phyloP scores from a whole-genome alignment of 139 green algal species.

The Gonium pectorale region DNA sequence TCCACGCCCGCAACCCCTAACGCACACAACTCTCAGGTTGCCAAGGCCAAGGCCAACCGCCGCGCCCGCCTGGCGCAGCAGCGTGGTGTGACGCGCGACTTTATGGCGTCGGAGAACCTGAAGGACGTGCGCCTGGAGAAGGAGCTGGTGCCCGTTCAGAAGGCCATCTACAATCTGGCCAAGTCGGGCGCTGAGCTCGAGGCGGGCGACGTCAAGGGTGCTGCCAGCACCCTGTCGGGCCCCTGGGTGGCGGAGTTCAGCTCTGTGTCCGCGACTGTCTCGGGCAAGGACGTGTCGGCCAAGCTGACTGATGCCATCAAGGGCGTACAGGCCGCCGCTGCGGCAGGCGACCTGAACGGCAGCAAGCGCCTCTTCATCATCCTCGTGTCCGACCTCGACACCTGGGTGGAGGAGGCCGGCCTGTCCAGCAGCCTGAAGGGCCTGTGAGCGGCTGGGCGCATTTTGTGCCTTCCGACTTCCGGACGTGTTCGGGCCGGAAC shows the following conservation, averaged over 20 bases:
- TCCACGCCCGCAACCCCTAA: too few relatives aligned
- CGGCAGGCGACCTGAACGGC: slow-evolving; percentile 41
- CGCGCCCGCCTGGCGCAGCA: slow-evolving; percentile 46
- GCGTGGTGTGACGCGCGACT: slow-evolving; percentile 29
- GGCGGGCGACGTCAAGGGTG: slow-evolving; percentile 60
- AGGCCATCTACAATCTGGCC: slow-evolving; percentile 70
- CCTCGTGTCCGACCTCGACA: slow-evolving; percentile 55
- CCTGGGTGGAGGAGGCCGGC: slow-evolving; percentile 55
- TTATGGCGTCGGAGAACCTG: slow-evolving; percentile 44
- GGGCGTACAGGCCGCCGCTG: slow-evolving; percentile 41
- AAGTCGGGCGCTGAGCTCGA: slow-evolving; percentile 66
- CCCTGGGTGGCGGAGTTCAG: slow-evolving; percentile 69
- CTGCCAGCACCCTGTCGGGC: slow-evolving; percentile 59
- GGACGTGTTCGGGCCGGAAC: too few relatives aligned
- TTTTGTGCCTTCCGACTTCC: too few relatives aligned
- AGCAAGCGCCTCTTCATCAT: slow-evolving; percentile 69
- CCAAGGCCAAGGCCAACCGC: slow-evolving; percentile 81
- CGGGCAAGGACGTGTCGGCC: slow-evolving; percentile 8
- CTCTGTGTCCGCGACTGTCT: slow-evolving; percentile 22
- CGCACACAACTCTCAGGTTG: too few relatives aligned
- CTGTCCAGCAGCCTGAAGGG: slow-evolving; percentile 49
- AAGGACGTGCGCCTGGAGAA: slow-evolving; percentile 46
- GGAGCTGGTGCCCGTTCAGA: slow-evolving; percentile 67
- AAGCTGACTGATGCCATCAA: slow-evolving; percentile 45
- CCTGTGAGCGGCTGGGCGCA: too few relatives aligned